Evolutionary conservation across 139 green algal genomes (phyloP).

Genomic region (Picochlorum sp.): DNA sequence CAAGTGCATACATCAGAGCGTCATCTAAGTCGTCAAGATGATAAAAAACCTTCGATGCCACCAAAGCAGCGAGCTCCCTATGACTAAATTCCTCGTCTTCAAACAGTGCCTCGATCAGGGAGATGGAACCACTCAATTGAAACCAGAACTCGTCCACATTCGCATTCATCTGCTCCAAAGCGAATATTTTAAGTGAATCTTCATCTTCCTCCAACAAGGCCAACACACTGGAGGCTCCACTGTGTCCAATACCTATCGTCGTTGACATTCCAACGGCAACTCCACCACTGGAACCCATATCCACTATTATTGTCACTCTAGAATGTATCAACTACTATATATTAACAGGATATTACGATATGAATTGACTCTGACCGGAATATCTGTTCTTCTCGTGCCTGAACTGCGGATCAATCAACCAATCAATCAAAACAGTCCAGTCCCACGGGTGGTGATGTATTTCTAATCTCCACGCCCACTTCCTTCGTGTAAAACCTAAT

Average conservation of each 20-base stretch:
- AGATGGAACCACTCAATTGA: conserved; percentile 80
- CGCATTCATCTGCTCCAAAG: conserved; percentile 62
- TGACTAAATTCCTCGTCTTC: conserved; percentile 92
- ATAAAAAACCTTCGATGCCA: conserved; percentile 99
- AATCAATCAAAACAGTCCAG: no score
- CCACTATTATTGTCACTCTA: no score
- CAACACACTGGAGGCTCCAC: conserved; percentile 63
- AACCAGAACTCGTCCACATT: conserved; percentile 79
- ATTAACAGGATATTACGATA: no score
- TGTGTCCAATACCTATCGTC: conserved; percentile 5
- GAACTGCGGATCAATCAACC: no score
- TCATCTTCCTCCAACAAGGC: conserved; percentile 83
- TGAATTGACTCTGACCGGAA: no score
- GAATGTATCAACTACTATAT: background rate
- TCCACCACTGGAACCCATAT: background rate
- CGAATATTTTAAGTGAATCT: conserved; percentile 65
- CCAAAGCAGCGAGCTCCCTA: conserved; percentile 83
- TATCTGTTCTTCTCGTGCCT: no score
- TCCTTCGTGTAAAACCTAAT: no score
- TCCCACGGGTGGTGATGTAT: no score
- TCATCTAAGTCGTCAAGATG: conserved; percentile 95
- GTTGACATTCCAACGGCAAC: background rate
- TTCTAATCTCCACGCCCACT: no score
- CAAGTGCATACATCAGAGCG: conserved; percentile 87
- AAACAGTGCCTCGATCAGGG: conserved; percentile 81